Base-by-base conservation (phyloP, 306 rosid species). In the Trifolium fragiferum region DNA sequence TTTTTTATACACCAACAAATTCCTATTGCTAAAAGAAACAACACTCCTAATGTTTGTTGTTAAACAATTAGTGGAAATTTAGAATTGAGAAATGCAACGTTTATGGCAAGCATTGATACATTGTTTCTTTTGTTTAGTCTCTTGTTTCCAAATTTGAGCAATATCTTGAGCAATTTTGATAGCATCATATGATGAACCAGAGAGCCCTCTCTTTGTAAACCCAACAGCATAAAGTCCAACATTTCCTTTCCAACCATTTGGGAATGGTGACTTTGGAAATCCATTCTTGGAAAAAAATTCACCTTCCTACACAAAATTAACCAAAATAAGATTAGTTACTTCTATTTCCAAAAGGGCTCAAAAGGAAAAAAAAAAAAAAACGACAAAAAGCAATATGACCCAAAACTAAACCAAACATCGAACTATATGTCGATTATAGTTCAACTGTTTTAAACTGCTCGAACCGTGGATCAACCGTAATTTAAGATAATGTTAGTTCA, bases 201-300 rank as follows among this genome's bases (percentile, higher is more conserved):
- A 86, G 14, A 94, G 92, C 78, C 99, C 99, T 81, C 92, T 90
- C 92, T 81, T 90, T 54, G 99, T 88, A 75, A 94, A 90, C 64
- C 99, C 99, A 72, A 94, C 99, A 2, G 97, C 96, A 65, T 94
- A 94, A 6, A 94, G 89, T 4, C 99, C 99, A 1, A 76, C 72
- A 8, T 87, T 90, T 51, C 99, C 99, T 38, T 92, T 94, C 99
- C 99, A 94, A 0, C 96, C 94, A 68, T 88, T 74, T 14, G 99
- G 97, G 63, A 88, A 90, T 68, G 89, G 69, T 6, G 86, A 83
- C 59, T 87, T 94, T 71, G 98, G 98, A 51, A 80, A 90, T 8
- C 99, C 99, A 76, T 82, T 90, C 78, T 92, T 87, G 1, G 90
- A 73, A 81, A 94, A 94, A 21, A 94, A 90, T 55, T 90, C 97